Evolutionary conservation across 139 green algal genomes (phyloP), one percentile per base, ranked within the genome.

Genomic region (Tetradesmus obliquus): DNA sequence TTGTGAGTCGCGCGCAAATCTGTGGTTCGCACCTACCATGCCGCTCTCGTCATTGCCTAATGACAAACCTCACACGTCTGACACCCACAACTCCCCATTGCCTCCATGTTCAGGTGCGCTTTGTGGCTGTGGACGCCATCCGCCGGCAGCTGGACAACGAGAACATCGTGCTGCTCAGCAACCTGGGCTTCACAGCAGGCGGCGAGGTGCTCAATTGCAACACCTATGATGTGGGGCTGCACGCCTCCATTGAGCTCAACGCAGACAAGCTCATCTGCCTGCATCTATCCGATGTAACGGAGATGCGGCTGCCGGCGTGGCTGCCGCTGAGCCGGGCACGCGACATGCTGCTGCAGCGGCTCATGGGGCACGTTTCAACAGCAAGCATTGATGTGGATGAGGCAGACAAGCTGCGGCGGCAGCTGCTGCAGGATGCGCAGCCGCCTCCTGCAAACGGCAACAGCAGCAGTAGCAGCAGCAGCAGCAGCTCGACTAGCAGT

Each of bases 181-280:
- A 98, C 95, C 88, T 99, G 1, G 96, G 94, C 3, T 98, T 96
- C 91, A 96, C 93, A 1, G 93, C 97, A 0, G 91, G 93, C 7
- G 98, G 98, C 0, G 97, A 99, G 88, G 96, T 99, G 82, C 96
- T 99, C 69, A 99, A 99, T 96, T 99, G 98, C 96, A 99, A 98
- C 94, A 96, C 94, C 0, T 99, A 97, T 85, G 98, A 99, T 71
- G 97, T 99, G 20, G 97, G 96, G 1, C 93, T 96, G 54, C 92
- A 96, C 8, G 90, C 94, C 7, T 95, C 96, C 19, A 94, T 96
- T 0, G 94, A 94, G 91, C 94, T 99, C 51, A 87, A 90, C 2
- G 98, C 98, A 3, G 98, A 99, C 93, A 99, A 99, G 96, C 91
- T 99, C 32, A 96, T 99, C 88, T 97, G 94, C 93, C 76, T 99